A percentile compares a stretch with the other conserved stretches of the same genome.
phyloP scores from a whole-genome alignment of 1,139 yeast species.

The Magnusiomyces paraingens region DNA sequence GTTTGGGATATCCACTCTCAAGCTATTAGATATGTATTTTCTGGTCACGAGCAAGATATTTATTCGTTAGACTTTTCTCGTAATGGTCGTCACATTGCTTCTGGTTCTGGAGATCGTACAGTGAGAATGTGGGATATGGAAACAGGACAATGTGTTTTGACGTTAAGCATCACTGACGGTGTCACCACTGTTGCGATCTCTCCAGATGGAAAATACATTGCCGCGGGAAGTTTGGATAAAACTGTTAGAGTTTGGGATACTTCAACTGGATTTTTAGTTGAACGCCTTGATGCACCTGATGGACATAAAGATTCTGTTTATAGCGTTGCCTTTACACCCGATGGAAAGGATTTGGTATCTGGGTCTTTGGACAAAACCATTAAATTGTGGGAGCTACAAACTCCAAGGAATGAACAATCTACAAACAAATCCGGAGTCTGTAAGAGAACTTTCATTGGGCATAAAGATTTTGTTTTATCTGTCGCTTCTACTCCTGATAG shows the following conservation, averaged over 20 bases:
- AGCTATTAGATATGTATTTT: slow-evolving; percentile 77
- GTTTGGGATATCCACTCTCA: slow-evolving; percentile 93
- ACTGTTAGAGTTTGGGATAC: slow-evolving; percentile 98
- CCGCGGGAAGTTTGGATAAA: slow-evolving; percentile 94
- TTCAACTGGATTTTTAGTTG: slow-evolving; percentile 77
- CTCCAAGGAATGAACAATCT: slow-evolving; percentile 38
- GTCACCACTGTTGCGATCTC: slow-evolving; percentile 72
- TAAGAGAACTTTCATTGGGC: slow-evolving; percentile 92
- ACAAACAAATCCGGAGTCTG: slow-evolving; percentile 47
- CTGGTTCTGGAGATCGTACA: slow-evolving; percentile 95
- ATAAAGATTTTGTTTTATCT: slow-evolving; percentile 89
- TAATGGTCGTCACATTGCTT: slow-evolving; percentile 87
- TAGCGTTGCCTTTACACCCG: slow-evolving; percentile 88
- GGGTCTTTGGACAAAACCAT: slow-evolving; percentile 96
- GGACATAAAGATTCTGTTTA: slow-evolving; percentile 97
- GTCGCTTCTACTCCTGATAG: slow-evolving; percentile 95
- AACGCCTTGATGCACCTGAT: slow-evolving; percentile 86
- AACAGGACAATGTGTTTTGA: slow-evolving; percentile 71
- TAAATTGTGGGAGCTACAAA: slow-evolving; percentile 84
- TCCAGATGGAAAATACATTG: slow-evolving; percentile 88
- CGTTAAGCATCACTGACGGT: slow-evolving; percentile 80
- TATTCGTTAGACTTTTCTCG: slow-evolving; percentile 95
- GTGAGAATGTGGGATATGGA: slow-evolving; percentile 96
- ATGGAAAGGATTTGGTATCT: slow-evolving; percentile 87
- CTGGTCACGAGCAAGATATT: slow-evolving; percentile 97